These are phyloP conservation scores for Phytophthora boehmeriae DNA, from an alignment of 352 stramenopile species.

Conservation along the genomic window DNA sequence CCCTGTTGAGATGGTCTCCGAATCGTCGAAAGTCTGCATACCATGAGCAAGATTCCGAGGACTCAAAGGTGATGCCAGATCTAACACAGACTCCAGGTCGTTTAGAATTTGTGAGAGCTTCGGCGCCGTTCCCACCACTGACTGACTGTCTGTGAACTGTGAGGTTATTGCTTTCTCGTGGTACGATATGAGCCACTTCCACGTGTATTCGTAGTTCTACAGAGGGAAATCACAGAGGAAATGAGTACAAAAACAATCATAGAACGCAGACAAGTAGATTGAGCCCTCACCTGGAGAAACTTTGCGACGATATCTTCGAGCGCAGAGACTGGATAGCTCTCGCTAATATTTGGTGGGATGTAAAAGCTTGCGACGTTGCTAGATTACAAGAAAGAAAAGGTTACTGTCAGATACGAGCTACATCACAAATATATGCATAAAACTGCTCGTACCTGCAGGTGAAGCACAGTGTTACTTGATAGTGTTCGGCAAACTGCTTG, in stretches of 20 bases:
- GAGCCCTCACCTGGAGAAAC: constrained; percentile 70
- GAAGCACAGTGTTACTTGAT: constrained; percentile 87
- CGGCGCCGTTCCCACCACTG: constrained; percentile 19
- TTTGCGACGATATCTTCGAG: constrained; percentile 89
- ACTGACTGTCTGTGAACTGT: constrained; percentile 28
- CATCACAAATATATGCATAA: not conserved
- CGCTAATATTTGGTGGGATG: constrained; percentile 80
- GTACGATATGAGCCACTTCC: constrained; percentile 76
- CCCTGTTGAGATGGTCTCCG: constrained; percentile 15
- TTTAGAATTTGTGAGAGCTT: constrained; percentile 62
- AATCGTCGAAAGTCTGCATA: constrained; percentile 48
- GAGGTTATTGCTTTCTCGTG: constrained; percentile 43
- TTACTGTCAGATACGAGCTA: constrained; percentile 6
- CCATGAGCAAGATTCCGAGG: constrained; percentile 50
- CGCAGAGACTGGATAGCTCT: constrained; percentile 85
- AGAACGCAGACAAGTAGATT: not conserved
- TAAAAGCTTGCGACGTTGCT: constrained; percentile 86
- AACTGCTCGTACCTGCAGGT: constrained; percentile 71
- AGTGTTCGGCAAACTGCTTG: constrained; percentile 90
- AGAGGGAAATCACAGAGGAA: constrained; percentile 1
- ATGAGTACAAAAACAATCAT: constrained; percentile 8
- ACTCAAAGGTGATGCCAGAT: constrained; percentile 72
- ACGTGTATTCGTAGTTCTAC: constrained; percentile 82
- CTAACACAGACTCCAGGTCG: constrained; percentile 66
- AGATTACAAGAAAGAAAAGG: constrained; percentile 7